phyloP scores from a whole-genome alignment of 1,284 basidiomycete genomes.

The Austroboletus olivaceoglutinosus region DNA sequence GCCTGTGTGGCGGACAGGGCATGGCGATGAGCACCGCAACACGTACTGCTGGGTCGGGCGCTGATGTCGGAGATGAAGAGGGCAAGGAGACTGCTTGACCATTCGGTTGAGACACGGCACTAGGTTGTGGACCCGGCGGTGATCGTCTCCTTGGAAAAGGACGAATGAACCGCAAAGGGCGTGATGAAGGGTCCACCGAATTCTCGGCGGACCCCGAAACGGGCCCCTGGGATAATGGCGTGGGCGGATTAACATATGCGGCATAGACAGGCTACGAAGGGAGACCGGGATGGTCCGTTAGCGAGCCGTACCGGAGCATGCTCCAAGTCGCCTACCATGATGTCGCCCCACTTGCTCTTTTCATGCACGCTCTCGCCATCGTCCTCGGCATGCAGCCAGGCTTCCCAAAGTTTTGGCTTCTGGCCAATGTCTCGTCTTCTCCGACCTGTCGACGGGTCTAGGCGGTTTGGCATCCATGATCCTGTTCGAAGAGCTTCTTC shows the following conservation, averaged over 20 bases:
- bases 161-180: constrained; percentile 14
- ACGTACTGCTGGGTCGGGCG: constrained; percentile 22
- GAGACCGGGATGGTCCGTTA: background rate
- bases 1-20: constrained; percentile 38
- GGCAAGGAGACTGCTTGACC: background rate
- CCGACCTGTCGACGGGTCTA: constrained; percentile 15
- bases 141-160: constrained; percentile 18
- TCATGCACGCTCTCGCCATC: constrained; percentile 11
- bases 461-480: constrained; percentile 46
- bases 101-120: constrained; percentile 1
- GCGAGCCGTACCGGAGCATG: background rate
- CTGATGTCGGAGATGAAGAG: constrained; percentile 13
- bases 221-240: constrained; percentile 7
- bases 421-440: constrained; percentile 41
- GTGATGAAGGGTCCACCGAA: constrained; percentile 8
- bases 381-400: constrained; percentile 14
- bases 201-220: constrained; percentile 1
- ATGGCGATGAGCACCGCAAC: constrained; percentile 56
- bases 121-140: constrained; percentile 8
- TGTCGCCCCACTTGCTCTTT: constrained; percentile 37
- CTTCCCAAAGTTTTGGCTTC: constrained; percentile 53
- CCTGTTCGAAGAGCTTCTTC: constrained; percentile 63
- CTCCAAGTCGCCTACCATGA: constrained; percentile 25
- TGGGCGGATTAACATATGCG: constrained; percentile 31
- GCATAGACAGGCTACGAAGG: constrained; percentile 37